phyloP scores from a whole-genome alignment of 208 protist species.

The Leishmania major region DNA sequence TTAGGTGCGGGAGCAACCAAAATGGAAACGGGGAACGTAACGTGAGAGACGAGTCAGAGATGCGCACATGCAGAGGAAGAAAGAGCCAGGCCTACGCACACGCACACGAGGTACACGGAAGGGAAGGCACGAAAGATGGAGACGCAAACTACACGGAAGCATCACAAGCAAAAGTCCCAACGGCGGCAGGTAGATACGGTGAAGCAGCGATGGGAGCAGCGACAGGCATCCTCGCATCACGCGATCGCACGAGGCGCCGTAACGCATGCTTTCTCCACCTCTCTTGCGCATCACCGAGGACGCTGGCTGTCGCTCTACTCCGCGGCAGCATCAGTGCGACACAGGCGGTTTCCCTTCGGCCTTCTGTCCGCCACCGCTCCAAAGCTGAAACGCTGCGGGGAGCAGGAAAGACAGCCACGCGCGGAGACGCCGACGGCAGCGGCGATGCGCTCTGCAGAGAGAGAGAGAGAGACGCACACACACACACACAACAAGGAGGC shows the following conservation, averaged over 20 bases:
- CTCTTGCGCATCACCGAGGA: too few species aligned
- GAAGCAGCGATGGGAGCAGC: neutral
- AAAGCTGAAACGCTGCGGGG: too few species aligned
- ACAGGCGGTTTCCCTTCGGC: too few species aligned
- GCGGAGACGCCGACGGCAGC: too few species aligned
- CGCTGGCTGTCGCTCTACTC: too few species aligned
- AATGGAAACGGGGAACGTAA: neutral
- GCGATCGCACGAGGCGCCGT: neutral
- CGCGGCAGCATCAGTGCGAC: too few species aligned
- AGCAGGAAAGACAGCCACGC: too few species aligned
- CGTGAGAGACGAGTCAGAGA: neutral
- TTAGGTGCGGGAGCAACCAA: neutral
- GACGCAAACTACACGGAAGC: slow-evolving; percentile 1
- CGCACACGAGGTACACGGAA: neutral
- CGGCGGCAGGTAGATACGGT: neutral
- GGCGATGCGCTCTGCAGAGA: neutral
- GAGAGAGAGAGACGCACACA: too few species aligned
- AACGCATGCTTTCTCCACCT: neutral
- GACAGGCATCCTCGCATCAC: neutral
- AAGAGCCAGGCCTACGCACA: neutral
- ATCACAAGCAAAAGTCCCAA: neutral
- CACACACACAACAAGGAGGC: neutral
- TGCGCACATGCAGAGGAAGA: neutral
- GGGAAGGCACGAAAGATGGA: neutral
- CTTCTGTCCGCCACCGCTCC: too few species aligned